phyloP scores from a whole-genome alignment of 2,329 filamentous ascomycete genomes.

The Monosporascus sp. region DNA sequence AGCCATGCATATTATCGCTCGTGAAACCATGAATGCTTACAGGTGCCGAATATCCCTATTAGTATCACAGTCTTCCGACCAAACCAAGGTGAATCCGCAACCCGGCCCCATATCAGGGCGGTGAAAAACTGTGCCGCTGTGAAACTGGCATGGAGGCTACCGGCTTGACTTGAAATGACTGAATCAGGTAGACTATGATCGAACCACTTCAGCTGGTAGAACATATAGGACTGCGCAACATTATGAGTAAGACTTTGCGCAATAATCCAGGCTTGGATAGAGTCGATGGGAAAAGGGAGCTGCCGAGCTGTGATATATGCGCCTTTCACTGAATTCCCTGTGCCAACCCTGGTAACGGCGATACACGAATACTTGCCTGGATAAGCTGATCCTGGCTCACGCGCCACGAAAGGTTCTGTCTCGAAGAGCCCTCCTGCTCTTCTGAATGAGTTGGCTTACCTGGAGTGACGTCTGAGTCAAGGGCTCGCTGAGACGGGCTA shows the following conservation, averaged over 20 bases:
- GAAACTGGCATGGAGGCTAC: conserved; percentile 72
- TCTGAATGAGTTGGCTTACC: conserved; percentile 20
- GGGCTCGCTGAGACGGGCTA: conserved; percentile 77
- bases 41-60: conserved; percentile 66
- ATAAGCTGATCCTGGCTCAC: background rate
- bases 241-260: background rate
- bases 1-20: background rate
- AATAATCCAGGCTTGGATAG: too few relatives aligned
- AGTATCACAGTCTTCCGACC: conserved; percentile 76
- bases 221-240: conserved; percentile 63
- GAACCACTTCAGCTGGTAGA: conserved; percentile 83
- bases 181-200: conserved; percentile 48
- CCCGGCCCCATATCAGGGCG: conserved; percentile 74
- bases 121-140: conserved; percentile 78
- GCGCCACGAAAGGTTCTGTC: background rate
- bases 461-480: conserved; percentile 71
- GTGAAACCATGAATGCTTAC: conserved; percentile 10
- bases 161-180: conserved; percentile 70
- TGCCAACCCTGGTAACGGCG: too few relatives aligned
- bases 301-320: too few relatives aligned
- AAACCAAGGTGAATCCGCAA: conserved; percentile 56
- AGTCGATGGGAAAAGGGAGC: too few relatives aligned
- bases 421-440: background rate
- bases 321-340: too few relatives aligned
- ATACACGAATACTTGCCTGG: background rate